Base-by-base conservation (phyloP, 805 yeast genomes). In the Suhomyces pyralidae region DNA sequence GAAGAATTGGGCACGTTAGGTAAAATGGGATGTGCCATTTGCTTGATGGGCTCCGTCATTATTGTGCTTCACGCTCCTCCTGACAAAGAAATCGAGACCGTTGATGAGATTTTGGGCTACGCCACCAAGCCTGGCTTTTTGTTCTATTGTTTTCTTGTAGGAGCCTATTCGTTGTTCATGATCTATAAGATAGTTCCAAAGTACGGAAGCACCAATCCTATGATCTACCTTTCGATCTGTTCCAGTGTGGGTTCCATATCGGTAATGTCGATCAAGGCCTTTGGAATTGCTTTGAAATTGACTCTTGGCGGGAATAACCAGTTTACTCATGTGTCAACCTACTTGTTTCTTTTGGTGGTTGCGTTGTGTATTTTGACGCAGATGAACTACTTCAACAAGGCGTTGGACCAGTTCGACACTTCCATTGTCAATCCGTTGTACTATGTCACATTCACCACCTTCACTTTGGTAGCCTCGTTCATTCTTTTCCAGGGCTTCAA, bases 351-450 rank as follows among this genome's bases (percentile, higher is more conserved):
- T 34, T 59, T 81, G 28, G 91, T 89, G 22, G 96, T 90, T 52
- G 88, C 77, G 7, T 79, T 86, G 42, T 90, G 97, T 70, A 91
- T 90, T 59, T 62, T 88, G 61, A 89, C 96, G 5, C 97, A 90
- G 70, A 90, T 90, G 97, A 90, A 89, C 74, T 90, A 88, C 67
- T 89, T 90, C 77, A 90, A 90, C 78, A 91, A 89, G 74, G 97
- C 97, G 0, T 78, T 90, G 64, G 97, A 92, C 61, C 96, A 89
- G 68, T 90, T 90, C 62, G 97, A 91, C 67, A 90, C 97, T 5
- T 88, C 96, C 0, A 88, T 90, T 60, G 97, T 90, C 51, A 90
- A 90, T 68, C 97, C 97, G 30, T 76, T 90, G 55, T 90, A 90
- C 73, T 90, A 91, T 64, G 97, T 90, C 51, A 84, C 96, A 1